phyloP scores from a whole-genome alignment of 2,329 filamentous ascomycete genomes.

The Trichoderma simmonsii region DNA sequence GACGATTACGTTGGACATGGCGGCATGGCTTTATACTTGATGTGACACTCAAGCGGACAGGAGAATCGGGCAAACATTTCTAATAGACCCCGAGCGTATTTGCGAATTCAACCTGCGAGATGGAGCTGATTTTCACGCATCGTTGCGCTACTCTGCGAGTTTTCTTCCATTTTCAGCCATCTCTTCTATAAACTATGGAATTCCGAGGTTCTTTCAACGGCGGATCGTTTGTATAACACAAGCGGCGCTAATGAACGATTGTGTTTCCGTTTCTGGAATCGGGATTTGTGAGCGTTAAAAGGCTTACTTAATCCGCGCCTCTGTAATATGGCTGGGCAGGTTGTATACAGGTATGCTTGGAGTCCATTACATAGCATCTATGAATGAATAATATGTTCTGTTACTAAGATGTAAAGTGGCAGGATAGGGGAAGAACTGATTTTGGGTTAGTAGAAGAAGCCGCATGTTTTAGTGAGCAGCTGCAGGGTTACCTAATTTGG shows the following conservation, averaged over 20 bases:
- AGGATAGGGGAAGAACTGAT: no score
- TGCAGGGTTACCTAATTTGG: background rate
- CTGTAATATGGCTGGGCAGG: no score
- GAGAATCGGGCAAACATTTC: background rate
- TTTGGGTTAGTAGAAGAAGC: no score
- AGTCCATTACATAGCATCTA: no score
- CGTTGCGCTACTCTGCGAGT: background rate
- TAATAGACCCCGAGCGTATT: background rate
- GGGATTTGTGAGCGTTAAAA: background rate
- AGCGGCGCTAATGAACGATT: background rate
- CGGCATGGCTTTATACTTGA: background rate
- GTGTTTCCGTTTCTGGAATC: background rate
- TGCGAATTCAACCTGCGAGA: background rate
- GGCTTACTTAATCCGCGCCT: background rate
- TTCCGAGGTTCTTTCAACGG: background rate
- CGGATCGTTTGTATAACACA: background rate
- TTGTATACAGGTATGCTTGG: no score
- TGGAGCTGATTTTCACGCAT: background rate
- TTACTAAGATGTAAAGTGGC: no score
- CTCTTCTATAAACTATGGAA: background rate
- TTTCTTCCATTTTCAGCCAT: background rate
- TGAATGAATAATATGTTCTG: no score
- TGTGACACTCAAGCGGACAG: background rate
- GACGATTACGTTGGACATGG: background rate
- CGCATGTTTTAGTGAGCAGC: no score